These are phyloP conservation scores for Nemophila menziesii DNA, from an alignment of 257 asterid genomes.

Conservation along the genomic window DNA sequence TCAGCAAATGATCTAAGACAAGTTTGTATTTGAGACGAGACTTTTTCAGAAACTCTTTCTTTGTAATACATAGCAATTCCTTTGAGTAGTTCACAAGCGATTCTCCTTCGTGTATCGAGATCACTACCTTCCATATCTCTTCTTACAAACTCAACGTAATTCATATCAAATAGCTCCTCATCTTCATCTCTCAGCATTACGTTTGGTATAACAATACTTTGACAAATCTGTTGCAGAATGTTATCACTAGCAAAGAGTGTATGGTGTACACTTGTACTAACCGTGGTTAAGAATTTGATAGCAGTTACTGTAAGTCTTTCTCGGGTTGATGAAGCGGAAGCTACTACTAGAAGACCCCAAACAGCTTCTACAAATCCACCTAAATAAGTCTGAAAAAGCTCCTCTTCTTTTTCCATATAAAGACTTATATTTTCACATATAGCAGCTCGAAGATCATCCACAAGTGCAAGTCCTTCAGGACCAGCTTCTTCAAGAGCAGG, in stretches of 20 bases:
- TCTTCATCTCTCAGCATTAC: slow-evolving; percentile 97
- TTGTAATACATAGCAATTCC: slow-evolving; percentile 74
- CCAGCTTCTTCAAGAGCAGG: slow-evolving; percentile 60
- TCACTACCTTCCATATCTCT: slow-evolving; percentile 99
- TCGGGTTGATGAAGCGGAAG: slow-evolving; percentile 52
- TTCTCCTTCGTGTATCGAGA: slow-evolving; percentile 90
- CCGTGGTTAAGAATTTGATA: slow-evolving; percentile 70
- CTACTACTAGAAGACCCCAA: slow-evolving; percentile 66
- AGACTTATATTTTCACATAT: slow-evolving; percentile 83
- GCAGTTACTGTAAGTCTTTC: slow-evolving; percentile 87
- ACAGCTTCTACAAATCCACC: slow-evolving; percentile 76
- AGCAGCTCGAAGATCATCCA: slow-evolving; percentile 72
- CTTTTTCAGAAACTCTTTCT: slow-evolving; percentile 66
- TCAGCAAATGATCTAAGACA: slow-evolving; percentile 55
- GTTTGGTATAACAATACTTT: slow-evolving; percentile 83
- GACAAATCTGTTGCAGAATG: slow-evolving; percentile 63
- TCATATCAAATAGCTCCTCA: slow-evolving; percentile 90
- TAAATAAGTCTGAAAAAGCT: slow-evolving; percentile 51
- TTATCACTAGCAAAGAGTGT: slow-evolving; percentile 62
- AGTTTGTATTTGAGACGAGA: slow-evolving; percentile 51
- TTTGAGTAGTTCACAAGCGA: slow-evolving; percentile 93
- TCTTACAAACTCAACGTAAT: slow-evolving; percentile 73
- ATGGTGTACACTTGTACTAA: slow-evolving; percentile 74
- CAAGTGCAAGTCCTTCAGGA: slow-evolving; percentile 61
- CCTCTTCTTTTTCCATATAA: slow-evolving; percentile 81